Percentiles rank a stretch among this genome's conserved stretches.
Conservation (phyloP, 495 filamentous ascomycete genomes). For the Annulohypoxylon moriforme region DNA sequence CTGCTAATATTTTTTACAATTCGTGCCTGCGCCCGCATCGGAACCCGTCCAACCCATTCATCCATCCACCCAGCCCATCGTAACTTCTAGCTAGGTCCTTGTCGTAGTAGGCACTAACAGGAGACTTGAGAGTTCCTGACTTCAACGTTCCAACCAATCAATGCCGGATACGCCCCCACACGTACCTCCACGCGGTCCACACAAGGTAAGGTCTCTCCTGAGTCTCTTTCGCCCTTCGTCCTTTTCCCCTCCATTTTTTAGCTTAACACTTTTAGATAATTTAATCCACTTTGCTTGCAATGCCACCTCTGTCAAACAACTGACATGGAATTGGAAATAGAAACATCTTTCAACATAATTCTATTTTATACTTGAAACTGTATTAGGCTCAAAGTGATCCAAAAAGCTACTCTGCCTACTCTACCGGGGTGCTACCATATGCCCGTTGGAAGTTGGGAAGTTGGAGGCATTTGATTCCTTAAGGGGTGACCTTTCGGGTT, state of each 20-base stretch:
- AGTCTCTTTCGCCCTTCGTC: neutral
- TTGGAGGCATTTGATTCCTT: slow-evolving; percentile 1
- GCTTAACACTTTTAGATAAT: neutral
- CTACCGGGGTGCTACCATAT: slow-evolving; percentile 3
- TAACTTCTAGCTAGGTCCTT: neutral
- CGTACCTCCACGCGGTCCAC: slow-evolving; percentile 24
- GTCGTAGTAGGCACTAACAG: slow-evolving; percentile 19
- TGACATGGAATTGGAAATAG: neutral
- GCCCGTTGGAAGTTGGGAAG: neutral
- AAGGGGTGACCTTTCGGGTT: neutral
- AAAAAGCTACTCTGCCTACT: slow-evolving; percentile 3
- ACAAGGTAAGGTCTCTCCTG: slow-evolving; percentile 1
- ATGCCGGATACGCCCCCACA: slow-evolving; percentile 23
- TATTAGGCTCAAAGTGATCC: neutral
- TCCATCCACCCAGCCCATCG: neutral
- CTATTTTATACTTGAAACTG: slow-evolving; percentile 18
- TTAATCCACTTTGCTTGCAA: neutral
- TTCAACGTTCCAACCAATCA: slow-evolving; percentile 25
- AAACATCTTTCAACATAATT: neutral
- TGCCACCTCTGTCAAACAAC: neutral
- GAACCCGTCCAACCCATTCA: neutral
- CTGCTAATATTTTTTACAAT: neutral
- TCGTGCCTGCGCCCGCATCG: neutral
- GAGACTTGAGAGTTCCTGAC: slow-evolving; percentile 25
- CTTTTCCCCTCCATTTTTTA: slow-evolving; percentile 1